phyloP scores from a whole-genome alignment of 768 basidiomycete genomes.

The Daedaleopsis sinensis region DNA sequence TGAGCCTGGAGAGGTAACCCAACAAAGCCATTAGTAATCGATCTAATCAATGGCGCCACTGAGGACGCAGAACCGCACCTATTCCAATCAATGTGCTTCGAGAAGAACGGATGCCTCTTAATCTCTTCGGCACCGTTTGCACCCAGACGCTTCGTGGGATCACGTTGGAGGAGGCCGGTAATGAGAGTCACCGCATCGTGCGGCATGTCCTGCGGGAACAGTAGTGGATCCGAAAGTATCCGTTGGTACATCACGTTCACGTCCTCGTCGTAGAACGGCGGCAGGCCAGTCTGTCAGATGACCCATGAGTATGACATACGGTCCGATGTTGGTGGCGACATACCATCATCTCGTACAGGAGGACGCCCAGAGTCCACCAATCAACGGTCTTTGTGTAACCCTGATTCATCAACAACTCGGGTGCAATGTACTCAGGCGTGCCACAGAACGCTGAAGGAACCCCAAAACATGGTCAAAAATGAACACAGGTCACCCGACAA shows the following conservation, averaged over 20 bases:
- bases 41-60: not conserved
- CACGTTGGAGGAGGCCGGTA: constrained; percentile 84
- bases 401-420: constrained; percentile 93
- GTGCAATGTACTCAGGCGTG: constrained; percentile 98
- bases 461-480: not conserved
- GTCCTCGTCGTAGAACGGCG: constrained; percentile 99
- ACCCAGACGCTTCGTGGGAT: constrained; percentile 87
- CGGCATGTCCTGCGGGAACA: constrained; percentile 89
- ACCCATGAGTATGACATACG: not conserved
- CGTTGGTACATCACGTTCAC: constrained; percentile 98
- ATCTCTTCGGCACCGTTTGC: constrained; percentile 94
- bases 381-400: constrained; percentile 99
- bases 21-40: constrained; percentile 1
- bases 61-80: constrained; percentile 43
- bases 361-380: constrained; percentile 98
- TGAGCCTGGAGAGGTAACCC: constrained; percentile 47
- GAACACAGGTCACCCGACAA: constrained; percentile 15
- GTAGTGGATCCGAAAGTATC: constrained; percentile 90
- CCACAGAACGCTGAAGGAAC: constrained; percentile 83
- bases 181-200: constrained; percentile 89
- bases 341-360: constrained; percentile 97
- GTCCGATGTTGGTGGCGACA: constrained; percentile 16
- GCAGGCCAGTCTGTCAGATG: constrained; percentile 78
- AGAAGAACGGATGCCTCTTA: constrained; percentile 93
- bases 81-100: constrained; percentile 92